Conservation (phyloP, 805 yeast species). For the Saturnispora quitensis region DNA sequence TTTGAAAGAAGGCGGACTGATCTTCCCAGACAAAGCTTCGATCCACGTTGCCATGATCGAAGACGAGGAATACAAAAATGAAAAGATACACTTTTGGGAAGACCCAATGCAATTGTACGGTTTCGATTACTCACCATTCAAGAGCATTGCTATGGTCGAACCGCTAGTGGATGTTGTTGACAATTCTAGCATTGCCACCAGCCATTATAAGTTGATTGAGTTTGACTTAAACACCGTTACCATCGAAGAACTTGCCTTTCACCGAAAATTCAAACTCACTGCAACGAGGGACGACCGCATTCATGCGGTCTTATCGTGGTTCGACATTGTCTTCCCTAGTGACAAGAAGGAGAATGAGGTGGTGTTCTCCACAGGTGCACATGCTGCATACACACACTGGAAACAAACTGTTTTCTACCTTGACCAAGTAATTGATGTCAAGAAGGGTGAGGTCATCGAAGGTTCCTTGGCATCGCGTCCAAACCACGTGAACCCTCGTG, state of each 20-base stretch:
- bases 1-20: constrained; percentile 72
- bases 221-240: constrained; percentile 87
- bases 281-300: constrained; percentile 73
- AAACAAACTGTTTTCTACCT: constrained; percentile 94
- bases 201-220: constrained; percentile 59
- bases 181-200: constrained; percentile 60
- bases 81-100: constrained; percentile 90
- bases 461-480: constrained; percentile 74
- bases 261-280: constrained; percentile 54
- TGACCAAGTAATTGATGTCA: constrained; percentile 61
- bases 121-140: constrained; percentile 88
- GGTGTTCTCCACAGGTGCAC: constrained; percentile 88
- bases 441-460: constrained; percentile 64
- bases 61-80: constrained; percentile 85
- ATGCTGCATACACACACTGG: constrained; percentile 94
- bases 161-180: constrained; percentile 97
- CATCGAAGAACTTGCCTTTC: constrained; percentile 72
- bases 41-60: constrained; percentile 88
- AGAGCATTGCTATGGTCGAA: constrained; percentile 77
- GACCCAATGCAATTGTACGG: constrained; percentile 69
- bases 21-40: constrained; percentile 89
- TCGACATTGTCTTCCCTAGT: constrained; percentile 79
- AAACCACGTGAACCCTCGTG: constrained; percentile 72
- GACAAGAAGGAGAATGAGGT: constrained; percentile 46
- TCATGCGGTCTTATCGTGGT: constrained; percentile 91